Base-by-base conservation (phyloP, 495 filamentous ascomycete species). In the Aspergillus saccharolyticus region DNA sequence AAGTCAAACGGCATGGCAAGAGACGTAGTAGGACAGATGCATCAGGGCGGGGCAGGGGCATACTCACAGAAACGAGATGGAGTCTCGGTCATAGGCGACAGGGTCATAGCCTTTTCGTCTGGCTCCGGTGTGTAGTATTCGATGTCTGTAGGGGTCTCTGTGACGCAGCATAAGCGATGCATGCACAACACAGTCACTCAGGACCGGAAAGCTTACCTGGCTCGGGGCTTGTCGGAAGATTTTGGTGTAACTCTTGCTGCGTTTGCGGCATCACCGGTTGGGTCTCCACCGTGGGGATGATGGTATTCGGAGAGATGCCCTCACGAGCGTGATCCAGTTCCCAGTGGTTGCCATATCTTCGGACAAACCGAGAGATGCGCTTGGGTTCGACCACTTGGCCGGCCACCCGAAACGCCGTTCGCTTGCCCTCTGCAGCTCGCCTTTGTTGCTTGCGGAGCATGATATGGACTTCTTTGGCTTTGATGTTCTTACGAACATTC, bases 401-500 rank as follows among this genome's bases (percentile, higher is more conserved):
- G 33, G 61, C 65, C 7, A 73, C 64, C 5, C 72, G 69, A 45
- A 76, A 76, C n/a, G 70, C 74, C 0, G 72, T 76, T 54, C 69
- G 68, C 56, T 76, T 76, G 59, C 74, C 74, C 24, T 63, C 65
- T 48, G 74, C 72, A 33, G 74, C 74, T 16, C 74, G 72, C 47
- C 73, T 75, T 59, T 73, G 63, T 45, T 76, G 71, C 46, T 76
- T 76, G 42, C 71, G 74, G 33, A 75, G 63, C 74, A 76, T 75
- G 42, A 76, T 39, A 19, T 75, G 71, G 24, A 75, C 70, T 58
- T 76, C 71, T 55, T 74, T 72, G 19, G 69, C 69, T 58, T 76
- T 76, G 58, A 76, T 74, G 48, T 76, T 76, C 50, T 76, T 76
- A 18, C 74, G 71, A 53, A 76, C 63, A 57, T 75, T 67, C 74